Evolutionary conservation across 345 rosid genomes (phyloP).

Genomic region (Cardamine occulta): DNA sequence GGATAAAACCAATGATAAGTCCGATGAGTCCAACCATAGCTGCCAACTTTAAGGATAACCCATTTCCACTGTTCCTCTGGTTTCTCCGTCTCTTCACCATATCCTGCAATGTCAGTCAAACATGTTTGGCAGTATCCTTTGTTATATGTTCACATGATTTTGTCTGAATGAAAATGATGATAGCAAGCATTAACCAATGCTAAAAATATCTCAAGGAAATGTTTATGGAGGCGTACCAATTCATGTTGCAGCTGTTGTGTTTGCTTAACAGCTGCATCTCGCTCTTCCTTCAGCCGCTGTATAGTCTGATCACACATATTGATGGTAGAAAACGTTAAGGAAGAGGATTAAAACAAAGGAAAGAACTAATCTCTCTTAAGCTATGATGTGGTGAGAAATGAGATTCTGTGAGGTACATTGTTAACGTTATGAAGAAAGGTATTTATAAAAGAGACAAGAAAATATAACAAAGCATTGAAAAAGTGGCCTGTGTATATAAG

Average conservation of each 20-base stretch:
- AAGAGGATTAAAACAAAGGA: background rate
- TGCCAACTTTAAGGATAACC: conserved; percentile 77
- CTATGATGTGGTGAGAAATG: background rate
- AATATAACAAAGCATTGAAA: background rate
- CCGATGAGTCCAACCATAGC: conserved; percentile 80
- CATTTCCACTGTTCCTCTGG: conserved; percentile 50
- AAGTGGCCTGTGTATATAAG: background rate
- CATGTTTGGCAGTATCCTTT: background rate
- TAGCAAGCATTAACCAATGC: background rate
- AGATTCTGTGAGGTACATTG: background rate
- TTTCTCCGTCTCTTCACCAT: conserved; percentile 68
- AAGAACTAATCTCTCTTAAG: conserved; percentile 16
- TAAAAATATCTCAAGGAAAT: background rate
- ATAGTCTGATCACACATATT: conserved; percentile 54
- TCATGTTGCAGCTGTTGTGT: conserved; percentile 83
- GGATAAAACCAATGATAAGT: conserved; percentile 71
- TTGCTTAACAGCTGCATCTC: conserved; percentile 74
- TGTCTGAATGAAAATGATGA: background rate
- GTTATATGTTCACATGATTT: conserved; percentile 10
- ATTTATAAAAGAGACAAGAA: background rate
- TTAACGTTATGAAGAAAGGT: conserved; percentile 22
- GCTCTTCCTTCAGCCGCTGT: conserved; percentile 77
- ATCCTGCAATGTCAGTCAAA: conserved; percentile 53
- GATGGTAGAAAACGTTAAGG: conserved; percentile 26
- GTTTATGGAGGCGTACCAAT: conserved; percentile 53